These are phyloP conservation scores for Withania somnifera DNA, from an alignment of 305 asterid genomes.

Conservation along the genomic window DNA sequence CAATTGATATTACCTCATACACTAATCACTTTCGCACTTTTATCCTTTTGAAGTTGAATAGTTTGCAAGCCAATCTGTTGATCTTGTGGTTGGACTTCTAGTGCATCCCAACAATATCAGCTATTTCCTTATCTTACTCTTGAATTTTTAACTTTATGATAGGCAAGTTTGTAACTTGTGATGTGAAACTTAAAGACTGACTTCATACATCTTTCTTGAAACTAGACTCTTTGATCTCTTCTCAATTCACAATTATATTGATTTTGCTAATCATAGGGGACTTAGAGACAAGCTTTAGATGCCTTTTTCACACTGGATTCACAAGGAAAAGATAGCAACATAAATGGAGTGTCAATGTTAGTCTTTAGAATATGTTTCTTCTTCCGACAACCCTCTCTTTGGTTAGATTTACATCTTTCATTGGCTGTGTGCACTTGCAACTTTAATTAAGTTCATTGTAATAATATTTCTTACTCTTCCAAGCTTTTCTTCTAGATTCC, in stretches of 20 bases:
- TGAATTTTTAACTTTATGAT: not conserved
- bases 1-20: no score
- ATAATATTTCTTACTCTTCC: no score
- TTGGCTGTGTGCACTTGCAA: no score
- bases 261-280: constrained; percentile 43
- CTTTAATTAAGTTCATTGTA: no score
- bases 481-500: no score
- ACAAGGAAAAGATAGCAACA: constrained; percentile 22
- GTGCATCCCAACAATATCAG: no score
- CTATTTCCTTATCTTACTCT: not conserved
- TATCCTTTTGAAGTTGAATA: not conserved
- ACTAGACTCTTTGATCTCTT: not conserved
- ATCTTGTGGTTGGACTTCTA: not conserved
- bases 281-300: constrained; percentile 82
- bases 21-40: not conserved
- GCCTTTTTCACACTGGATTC: constrained; percentile 53
- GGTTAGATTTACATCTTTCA: no score
- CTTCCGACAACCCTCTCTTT: no score
- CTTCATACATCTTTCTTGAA: constrained; percentile 33
- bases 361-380: no score
- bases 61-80: not conserved
- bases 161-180: no score
- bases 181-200: constrained; percentile 67
- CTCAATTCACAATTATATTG: not conserved
- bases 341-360: not conserved